Base-by-base conservation (phyloP, 1,284 basidiomycete genomes). In the Stygiomarasmius scandens region DNA sequence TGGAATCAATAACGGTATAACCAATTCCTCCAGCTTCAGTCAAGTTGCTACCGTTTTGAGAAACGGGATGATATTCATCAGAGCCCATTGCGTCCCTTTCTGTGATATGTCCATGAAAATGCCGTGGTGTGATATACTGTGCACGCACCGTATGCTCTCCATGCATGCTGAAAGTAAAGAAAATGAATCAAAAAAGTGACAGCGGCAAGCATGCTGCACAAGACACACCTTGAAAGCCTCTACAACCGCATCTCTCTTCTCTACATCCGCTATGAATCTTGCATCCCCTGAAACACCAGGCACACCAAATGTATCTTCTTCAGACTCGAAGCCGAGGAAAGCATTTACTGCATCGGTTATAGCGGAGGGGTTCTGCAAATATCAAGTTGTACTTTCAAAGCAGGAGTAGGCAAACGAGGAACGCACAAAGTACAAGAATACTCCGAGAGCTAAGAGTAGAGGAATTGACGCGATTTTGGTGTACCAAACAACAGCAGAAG, bases 51-150 rank as follows among this genome's bases (percentile, higher is more conserved):
- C 63, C 63, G 14, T 38, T 23, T 32, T 60, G 54, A 34, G 48
- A 49, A 3, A 60, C 47, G 27, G 63, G 62, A 32, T 63, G 60
- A 25, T 60, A 63, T 59, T 63, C 63, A 53, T 65, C 63, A 29
- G n/a, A 58, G 16, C 63, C 63, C 56, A 64, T 60, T 16, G 63
- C 63, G 32, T 65, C 60, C 20, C 55, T 46, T 49, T 65, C 62
- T 63, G 47, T 20, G 14, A 8, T 2, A 22, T 3, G 38, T n/a
- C 12, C 4, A n/a, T 6, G n/a, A 45, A 12, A 24, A 3, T 11
- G 11, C 23, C 2, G 41, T 16, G 2, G 2, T 14, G 16, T n/a
- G 20, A 49, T 29, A 41, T 19, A 46, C 38, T 4, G 8, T 5
- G 6, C 5, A 41, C 24, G 43, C 19, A 56, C 55, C 49, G 27